Conservation (phyloP, 108 stramenopile genomes). For the Heterococcus sp. region DNA sequence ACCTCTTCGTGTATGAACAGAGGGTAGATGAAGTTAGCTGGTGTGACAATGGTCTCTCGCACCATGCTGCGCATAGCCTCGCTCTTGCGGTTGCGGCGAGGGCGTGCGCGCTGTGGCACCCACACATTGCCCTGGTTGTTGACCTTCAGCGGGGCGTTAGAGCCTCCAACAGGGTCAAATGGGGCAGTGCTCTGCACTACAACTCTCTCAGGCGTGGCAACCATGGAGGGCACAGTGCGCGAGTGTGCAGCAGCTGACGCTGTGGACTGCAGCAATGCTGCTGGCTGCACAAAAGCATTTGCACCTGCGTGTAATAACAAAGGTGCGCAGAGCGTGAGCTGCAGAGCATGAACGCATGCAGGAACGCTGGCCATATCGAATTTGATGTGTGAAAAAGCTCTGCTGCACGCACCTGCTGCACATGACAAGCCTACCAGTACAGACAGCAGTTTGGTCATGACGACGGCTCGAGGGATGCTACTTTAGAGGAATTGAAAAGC, state of each 20-base stretch:
- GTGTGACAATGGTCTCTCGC: slow-evolving; percentile 88
- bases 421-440: too few relatives aligned
- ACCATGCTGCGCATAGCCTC: slow-evolving; percentile 86
- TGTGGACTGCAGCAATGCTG: too few relatives aligned
- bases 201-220: neutral
- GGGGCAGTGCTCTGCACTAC: neutral
- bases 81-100: slow-evolving; percentile 91
- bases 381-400: too few relatives aligned
- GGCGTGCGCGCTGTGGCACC: slow-evolving; percentile 64
- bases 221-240: too few relatives aligned
- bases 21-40: slow-evolving; percentile 92
- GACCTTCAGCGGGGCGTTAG: slow-evolving; percentile 23
- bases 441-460: too few relatives aligned
- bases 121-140: slow-evolving; percentile 53
- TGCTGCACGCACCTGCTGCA: too few relatives aligned
- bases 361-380: too few relatives aligned
- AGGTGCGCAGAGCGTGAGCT: too few relatives aligned
- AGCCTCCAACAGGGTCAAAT: slow-evolving; percentile 15
- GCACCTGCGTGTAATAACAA: neutral
- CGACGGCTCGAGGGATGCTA: too few relatives aligned
- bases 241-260: too few relatives aligned
- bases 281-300: neutral
- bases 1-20: slow-evolving; percentile 93
- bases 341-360: neutral
- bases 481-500: too few relatives aligned